Percentiles rank a stretch among this genome's conserved stretches.
Evolutionary conservation across 129 eudicot genomes (phyloP).

Genomic region (Chrysanthemum lavandulifolium): DNA sequence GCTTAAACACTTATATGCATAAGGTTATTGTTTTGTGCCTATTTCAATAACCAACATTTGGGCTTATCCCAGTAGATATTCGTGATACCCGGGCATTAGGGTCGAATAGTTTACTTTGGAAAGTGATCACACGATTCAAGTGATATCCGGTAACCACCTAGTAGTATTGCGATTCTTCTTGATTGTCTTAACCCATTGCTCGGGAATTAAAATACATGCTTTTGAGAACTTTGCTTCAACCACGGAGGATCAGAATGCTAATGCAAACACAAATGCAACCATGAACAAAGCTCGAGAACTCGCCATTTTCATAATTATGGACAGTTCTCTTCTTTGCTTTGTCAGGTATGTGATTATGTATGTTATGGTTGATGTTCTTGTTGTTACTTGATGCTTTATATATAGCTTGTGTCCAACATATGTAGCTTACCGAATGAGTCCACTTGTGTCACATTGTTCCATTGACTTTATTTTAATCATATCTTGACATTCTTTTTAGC

Average conservation of each 20-base stretch:
- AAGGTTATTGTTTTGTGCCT: too few relatives aligned
- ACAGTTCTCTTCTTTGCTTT: background rate
- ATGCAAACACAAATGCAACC: slow-evolving; percentile 16
- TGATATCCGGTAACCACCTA: too few relatives aligned
- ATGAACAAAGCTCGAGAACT: slow-evolving; percentile 14
- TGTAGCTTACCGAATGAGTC: slow-evolving; percentile 15
- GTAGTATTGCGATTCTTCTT: too few relatives aligned
- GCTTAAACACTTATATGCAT: too few relatives aligned
- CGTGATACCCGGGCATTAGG: too few relatives aligned
- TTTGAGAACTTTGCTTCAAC: slow-evolving; percentile 30
- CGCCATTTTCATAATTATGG: slow-evolving; percentile 20
- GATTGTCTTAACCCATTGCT: too few relatives aligned
- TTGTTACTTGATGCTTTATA: slow-evolving; percentile 6
- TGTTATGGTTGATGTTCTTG: slow-evolving; percentile 16
- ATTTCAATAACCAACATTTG: too few relatives aligned
- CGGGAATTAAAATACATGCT: slow-evolving; percentile 38
- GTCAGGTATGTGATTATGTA: background rate
- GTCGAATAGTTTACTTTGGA: too few relatives aligned
- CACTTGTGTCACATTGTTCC: slow-evolving; percentile 7
- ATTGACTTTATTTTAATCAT: slow-evolving; percentile 12
- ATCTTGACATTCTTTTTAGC: slow-evolving; percentile 21
- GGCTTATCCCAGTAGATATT: too few relatives aligned
- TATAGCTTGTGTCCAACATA: slow-evolving; percentile 18
- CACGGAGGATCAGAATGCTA: slow-evolving; percentile 26
- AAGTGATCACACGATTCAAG: too few relatives aligned